Evolutionary conservation across 2,329 filamentous ascomycete species (phyloP), one percentile per base, ranked within the genome.

Genomic region (Septoria petroselini): DNA sequence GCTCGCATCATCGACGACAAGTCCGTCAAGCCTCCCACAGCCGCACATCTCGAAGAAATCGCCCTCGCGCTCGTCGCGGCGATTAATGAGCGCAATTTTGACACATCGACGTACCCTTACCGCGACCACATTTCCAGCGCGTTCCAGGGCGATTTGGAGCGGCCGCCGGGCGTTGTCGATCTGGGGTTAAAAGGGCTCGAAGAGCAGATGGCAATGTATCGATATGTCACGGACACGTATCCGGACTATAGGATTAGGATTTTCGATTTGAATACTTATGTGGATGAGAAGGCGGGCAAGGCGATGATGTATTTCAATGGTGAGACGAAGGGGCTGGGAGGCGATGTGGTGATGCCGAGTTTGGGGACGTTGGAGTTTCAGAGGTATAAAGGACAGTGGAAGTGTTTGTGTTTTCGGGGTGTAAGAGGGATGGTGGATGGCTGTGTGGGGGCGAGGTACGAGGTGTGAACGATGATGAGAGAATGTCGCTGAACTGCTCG

Each of bases 71-170:
- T 54, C 30, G 39, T 50, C 38, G 25, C 37, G 4, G 51, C 51
- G 6, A 45, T 50, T 30, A 54, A 54, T 17, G 35, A 30, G 2
- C 35, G 51, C 18, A 34, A 54, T 17, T 50, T 54, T 27, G 51
- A 54, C 11, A n/a, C 35, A 14, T 9, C 27, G 5, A 41, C 30
- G 4, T 38, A 44, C 18, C 46, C 47, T 1, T 54, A 46, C 46
- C 42, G 23, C 4, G 38, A 48, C 11, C 14, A 44, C 19, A 37
- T 39, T 6, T 39, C 47, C 5, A 18, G 19, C 17, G 21, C 30
- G 29, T 54, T 47, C 11, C 4, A 11, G 12, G 47, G 42, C 4
- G 38, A 50, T 18, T 15, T 42, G 7, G 42, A 43, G 21, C 47
- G 38, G 4, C 38, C 42, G 4, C 47, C 47, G 1, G 51, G 30